Percentiles rank a stretch among this genome's conserved stretches.
Evolutionary conservation across 2,329 filamentous ascomycete genomes (phyloP).

Genomic region (Talaromyces piceae): DNA sequence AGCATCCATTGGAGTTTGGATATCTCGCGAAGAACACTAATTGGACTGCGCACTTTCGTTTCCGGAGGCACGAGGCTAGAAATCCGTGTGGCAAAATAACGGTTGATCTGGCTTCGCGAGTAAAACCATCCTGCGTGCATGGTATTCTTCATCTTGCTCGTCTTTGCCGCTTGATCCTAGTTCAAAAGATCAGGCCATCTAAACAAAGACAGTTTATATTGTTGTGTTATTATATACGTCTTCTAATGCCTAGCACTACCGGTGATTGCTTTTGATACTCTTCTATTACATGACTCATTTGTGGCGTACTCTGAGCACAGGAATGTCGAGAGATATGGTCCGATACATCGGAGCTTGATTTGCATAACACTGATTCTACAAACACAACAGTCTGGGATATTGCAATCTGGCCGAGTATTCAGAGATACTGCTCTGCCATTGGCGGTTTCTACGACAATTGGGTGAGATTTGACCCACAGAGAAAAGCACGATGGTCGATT

Average conservation of each 20-base stretch:
- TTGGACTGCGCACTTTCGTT: conserved; percentile 36
- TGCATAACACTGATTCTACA: not conserved
- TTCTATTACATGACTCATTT: not conserved
- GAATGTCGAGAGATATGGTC: not conserved
- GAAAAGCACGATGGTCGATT: not conserved
- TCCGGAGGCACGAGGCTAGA: conserved; percentile 27
- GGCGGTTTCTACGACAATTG: not conserved
- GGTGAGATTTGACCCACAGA: not conserved
- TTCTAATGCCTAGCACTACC: not conserved
- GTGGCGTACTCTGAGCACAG: not conserved
- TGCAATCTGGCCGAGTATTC: not conserved
- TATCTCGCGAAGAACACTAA: conserved; percentile 40
- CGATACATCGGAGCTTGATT: not conserved
- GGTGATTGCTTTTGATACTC: not conserved
- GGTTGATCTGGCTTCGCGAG: conserved; percentile 24
- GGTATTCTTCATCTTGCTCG: conserved; percentile 20
- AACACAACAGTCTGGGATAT: not conserved
- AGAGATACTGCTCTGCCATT: not conserved
- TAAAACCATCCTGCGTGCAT: conserved; percentile 27
- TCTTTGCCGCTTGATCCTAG: conserved; percentile 1
- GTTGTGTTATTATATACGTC: not conserved
- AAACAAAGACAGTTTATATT: not conserved
- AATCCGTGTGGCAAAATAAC: conserved; percentile 26
- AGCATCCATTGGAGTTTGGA: conserved; percentile 48
- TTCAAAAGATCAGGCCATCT: conserved; percentile 17